Base-by-base conservation (phyloP, 805 yeast species). In the Candida adriatica region DNA sequence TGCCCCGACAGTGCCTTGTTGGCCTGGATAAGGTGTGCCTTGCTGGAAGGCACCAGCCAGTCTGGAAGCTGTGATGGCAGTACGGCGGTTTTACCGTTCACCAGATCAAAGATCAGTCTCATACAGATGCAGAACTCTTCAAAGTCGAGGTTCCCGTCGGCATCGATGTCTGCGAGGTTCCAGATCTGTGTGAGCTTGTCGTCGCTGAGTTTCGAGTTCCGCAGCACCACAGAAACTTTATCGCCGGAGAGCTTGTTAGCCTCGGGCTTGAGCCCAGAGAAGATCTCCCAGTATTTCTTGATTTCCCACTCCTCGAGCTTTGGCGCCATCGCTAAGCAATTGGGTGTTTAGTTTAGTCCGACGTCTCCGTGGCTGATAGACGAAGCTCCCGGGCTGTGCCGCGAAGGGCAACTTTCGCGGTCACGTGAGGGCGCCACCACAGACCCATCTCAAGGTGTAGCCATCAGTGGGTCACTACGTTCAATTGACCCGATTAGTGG, bases 101-200 rank as follows among this genome's bases (percentile, higher is more conserved):
- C 90, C 53, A 81, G 57, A 54, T 92, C 98, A 53, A 87, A 92
- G 27, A 90, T 84, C 34, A 92, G 68, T 45, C 97, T 71, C 99
- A 92, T 92, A 31, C 96, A 90, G 42, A 92, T 85, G 53, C 96
- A 92, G 58, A 92, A 92, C 61, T 92, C 99, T 59, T 92, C 99
- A 56, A 92, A 92, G 58, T 92, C 99, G 47, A 92, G 67, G 44
- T 68, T 65, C 8, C 95, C 96, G 57, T 92, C 98, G 27, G 76
- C 75, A 58, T 92, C 98, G 34, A 90, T 84, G 55, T 92, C 99
- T 2, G 90, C 79, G 29, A 92, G 60, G 48, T 84, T 85, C 98
- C 98, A 92, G 26, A 92, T 75, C 53, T 74, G 70, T 26, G 85
- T 78, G 43, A 92, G 66, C 50, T 86, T 75, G n/a, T 72, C 68